A percentile compares a stretch with the other conserved stretches of the same genome.
These are phyloP conservation scores for Vigna nakashimae DNA, from an alignment of 306 rosid species.

Conservation along the genomic window DNA sequence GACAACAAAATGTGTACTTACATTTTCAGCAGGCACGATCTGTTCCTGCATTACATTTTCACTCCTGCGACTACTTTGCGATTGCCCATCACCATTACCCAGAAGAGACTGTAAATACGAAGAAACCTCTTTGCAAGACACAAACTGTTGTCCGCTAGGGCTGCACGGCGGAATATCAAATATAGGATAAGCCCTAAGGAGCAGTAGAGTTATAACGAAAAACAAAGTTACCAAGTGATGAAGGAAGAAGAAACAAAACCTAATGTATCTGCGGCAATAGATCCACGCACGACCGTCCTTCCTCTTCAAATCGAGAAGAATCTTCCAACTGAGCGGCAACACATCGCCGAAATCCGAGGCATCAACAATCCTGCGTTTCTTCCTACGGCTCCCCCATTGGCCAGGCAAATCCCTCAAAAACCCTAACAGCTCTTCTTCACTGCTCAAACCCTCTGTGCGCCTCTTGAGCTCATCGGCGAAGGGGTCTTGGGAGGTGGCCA, in stretches of 20 bases:
- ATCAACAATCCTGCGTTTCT: slow-evolving; percentile 81
- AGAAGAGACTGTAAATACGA: slow-evolving; percentile 63
- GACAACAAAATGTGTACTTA: slow-evolving; percentile 46
- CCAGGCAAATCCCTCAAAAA: slow-evolving; percentile 83
- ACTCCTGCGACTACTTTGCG: slow-evolving; percentile 41
- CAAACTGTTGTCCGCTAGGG: slow-evolving; percentile 85
- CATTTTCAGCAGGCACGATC: slow-evolving; percentile 47
- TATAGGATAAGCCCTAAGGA: slow-evolving; percentile 17
- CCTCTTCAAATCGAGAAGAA: slow-evolving; percentile 76
- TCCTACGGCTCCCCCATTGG: slow-evolving; percentile 88
- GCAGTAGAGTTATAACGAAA: neutral
- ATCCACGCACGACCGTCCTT: slow-evolving; percentile 88
- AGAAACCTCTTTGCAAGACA: slow-evolving; percentile 79
- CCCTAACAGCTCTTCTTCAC: slow-evolving; percentile 72
- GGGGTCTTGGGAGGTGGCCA: slow-evolving; percentile 59
- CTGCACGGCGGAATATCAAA: slow-evolving; percentile 54
- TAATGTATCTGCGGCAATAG: slow-evolving; percentile 84
- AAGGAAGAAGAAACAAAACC: slow-evolving; percentile 49
- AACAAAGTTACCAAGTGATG: neutral
- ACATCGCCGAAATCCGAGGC: slow-evolving; percentile 69
- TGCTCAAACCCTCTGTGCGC: slow-evolving; percentile 65
- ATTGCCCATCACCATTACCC: slow-evolving; percentile 44
- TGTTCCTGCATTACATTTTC: slow-evolving; percentile 52
- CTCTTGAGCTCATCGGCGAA: slow-evolving; percentile 69
- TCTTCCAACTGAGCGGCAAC: slow-evolving; percentile 82